These are phyloP conservation scores for Eustoma russellianum DNA, from an alignment of 257 asterid species.

Conservation along the genomic window DNA sequence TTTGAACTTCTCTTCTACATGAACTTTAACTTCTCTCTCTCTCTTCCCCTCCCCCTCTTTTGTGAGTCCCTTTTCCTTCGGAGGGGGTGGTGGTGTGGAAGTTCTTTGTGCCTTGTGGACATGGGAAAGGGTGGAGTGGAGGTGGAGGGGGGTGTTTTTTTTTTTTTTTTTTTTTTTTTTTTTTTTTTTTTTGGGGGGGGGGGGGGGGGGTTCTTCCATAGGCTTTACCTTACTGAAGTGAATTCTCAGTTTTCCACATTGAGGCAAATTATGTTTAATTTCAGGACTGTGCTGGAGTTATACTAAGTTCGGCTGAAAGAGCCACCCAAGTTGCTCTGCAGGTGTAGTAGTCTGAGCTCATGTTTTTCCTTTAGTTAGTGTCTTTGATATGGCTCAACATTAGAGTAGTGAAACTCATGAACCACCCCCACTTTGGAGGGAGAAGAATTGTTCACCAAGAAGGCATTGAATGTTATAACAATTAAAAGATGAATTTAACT, in stretches of 20 bases:
- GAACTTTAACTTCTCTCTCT: background rate
- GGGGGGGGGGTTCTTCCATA: too few relatives aligned
- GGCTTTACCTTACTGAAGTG: background rate
- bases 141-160: too few relatives aligned
- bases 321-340: slow-evolving; percentile 99
- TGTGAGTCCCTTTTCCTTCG: too few relatives aligned
- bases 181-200: too few relatives aligned
- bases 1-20: background rate
- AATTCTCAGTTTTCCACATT: background rate
- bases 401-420: background rate
- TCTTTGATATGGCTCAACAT: too few relatives aligned
- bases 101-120: too few relatives aligned
- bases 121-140: too few relatives aligned
- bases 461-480: too few relatives aligned
- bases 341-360: slow-evolving; percentile 29
- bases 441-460: too few relatives aligned
- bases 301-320: slow-evolving; percentile 87
- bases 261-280: slow-evolving; percentile 4
- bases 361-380: too few relatives aligned
- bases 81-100: too few relatives aligned
- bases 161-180: too few relatives aligned
- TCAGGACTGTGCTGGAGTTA: slow-evolving; percentile 97
- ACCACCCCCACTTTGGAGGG: background rate
- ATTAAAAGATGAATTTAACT: slow-evolving; percentile 1
- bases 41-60: background rate